Evolutionary conservation across 768 basidiomycete species (phyloP), one percentile per base, ranked within the genome.

Genomic region (Agaricus subrufescens): DNA sequence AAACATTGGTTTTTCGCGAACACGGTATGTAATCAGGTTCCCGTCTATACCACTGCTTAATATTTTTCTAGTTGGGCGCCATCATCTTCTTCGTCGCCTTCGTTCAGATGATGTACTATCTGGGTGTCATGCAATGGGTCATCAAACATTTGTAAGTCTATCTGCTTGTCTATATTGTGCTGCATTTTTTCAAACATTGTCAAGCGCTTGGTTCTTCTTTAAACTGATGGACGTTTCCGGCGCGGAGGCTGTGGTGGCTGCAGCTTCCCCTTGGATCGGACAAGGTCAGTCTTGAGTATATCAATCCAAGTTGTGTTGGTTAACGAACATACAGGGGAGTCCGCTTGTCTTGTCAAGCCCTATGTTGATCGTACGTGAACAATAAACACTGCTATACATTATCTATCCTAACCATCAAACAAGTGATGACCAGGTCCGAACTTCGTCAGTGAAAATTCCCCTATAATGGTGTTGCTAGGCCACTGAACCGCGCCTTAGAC

Each of bases 51-150:
- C 50, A 23, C 15, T n/a, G 3, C 38, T 63, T 46, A 25, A 38
- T 37, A 12, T 14, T 30, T 15, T 39, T 27, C 26, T 63, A 89
- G 82, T 81, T 94, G 40, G 65, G 80, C 9, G 80, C 87, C 19
- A 89, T 96, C 69, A 91, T 97, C 66, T 96, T 96, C 79, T 97
- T 97, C 78, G 82, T 97, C 62, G 92, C 94, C 27, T 88, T 91
- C 61, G 83, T 94, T 53, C 91, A 94, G 70, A 92, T 94, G 89
- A 69, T 91, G 71, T 94, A 93, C 74, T 89, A 94, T 59, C 69
- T 91, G 52, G 90, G 93, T 49, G 87, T 91, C 31, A 94, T 96
- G 91, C 91, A 94, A 75, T 96, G 94, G 92, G 70, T 96, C 63
- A 84, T 96, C 70, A 82, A 81, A 63, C 76, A 91, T 67, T 94